Conservation (phyloP, 2,329 filamentous ascomycete species). For the Sporothrix variecibatus region DNA sequence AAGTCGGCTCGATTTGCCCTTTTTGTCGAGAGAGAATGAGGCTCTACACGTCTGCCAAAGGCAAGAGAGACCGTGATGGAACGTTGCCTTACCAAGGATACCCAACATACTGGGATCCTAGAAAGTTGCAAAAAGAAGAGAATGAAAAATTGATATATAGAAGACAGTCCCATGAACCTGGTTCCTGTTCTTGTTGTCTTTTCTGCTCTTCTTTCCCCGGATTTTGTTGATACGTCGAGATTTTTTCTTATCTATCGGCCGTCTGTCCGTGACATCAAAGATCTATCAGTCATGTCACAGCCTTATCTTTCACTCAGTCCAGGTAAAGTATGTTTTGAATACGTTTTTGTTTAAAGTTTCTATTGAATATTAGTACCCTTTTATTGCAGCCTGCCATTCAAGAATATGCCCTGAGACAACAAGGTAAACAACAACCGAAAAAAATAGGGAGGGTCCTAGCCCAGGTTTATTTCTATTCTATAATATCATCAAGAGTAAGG, state of each 20-base stretch:
- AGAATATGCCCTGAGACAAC: too few species aligned
- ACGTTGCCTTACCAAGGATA: neutral
- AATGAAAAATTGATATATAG: neutral
- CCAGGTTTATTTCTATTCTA: neutral
- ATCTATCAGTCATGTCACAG: neutral
- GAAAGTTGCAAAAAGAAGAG: neutral
- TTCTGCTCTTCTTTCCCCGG: neutral
- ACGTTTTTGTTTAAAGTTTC: neutral
- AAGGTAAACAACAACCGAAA: neutral
- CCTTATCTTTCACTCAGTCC: too few species aligned
- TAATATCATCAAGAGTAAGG: neutral
- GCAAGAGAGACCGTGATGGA: neutral
- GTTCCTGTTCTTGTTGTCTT: neutral
- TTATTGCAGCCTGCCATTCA: too few species aligned
- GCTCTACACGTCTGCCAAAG: neutral
- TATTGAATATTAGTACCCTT: neutral
- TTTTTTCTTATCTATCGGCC: neutral
- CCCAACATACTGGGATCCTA: too few species aligned
- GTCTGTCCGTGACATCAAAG: neutral
- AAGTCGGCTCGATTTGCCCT: slow-evolving; percentile 16
- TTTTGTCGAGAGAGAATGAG: neutral
- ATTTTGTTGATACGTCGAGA: neutral
- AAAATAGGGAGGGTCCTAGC: neutral
- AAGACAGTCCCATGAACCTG: neutral
- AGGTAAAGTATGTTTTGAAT: too few species aligned